Base-by-base conservation (phyloP, 352 stramenopile genomes). In the Globisporangium uncinulatum region DNA sequence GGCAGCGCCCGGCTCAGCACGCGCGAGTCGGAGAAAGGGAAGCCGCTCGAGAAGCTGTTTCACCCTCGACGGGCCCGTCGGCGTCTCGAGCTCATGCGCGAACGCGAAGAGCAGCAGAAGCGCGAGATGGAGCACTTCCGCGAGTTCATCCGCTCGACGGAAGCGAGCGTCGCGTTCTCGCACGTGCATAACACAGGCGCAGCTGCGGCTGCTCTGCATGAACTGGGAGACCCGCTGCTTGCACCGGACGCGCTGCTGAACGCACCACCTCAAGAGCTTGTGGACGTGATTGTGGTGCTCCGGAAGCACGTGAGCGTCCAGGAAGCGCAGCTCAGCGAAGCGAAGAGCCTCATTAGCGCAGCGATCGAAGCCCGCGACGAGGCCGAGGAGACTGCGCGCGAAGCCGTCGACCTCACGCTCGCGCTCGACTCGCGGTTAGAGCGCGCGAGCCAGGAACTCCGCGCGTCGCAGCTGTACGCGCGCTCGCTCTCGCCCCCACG, bases 91-190 rank as follows among this genome's bases (percentile, higher is more conserved):
- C 59, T 83, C 37, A 61, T 89, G 63, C 79, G 72, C 42, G 73
- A 89, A 63, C 77, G 70, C 17, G 82, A 92, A 52, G 76, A 92
- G 59, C 74, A 81, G 20, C 82, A 90, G 57, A 85, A 88, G 57
- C 72, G 73, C 31, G 83, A 94, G 62, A 90, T 94, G 81, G 81
- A 94, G 62, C 81, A 94, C 57, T 94, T 94, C 59, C 79, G 81
- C n/a, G 79, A 88, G 62, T 91, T 92, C 54, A 88, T 94, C 51
- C 77, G 76, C 43, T 74, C 57, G 10, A 89, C 82, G 5, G 82
- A 92, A 53, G 72, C 70, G 59, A 64, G 62, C 21, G 56, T 71
- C 9, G 69, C 55, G 36, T 34, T 62, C 14, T 17, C 56, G 15
- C 55, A 69, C 29, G 51, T 54, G 5, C 57, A 67, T 47, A 49